These are phyloP conservation scores for Ceratobasidium sp. DNA, from an alignment of 1,284 basidiomycete species.

Conservation along the genomic window DNA sequence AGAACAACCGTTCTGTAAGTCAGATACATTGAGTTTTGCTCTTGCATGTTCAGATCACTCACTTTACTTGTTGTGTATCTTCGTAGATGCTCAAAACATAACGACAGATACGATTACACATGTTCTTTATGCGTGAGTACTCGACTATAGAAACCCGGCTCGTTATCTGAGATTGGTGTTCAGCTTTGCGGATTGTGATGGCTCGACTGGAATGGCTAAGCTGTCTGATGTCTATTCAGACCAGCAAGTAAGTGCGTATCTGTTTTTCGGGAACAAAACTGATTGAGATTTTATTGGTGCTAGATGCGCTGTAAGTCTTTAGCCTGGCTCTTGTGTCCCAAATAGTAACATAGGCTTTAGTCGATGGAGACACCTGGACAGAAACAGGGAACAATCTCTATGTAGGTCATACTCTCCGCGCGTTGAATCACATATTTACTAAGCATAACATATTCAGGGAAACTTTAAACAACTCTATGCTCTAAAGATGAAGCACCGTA, in stretches of 20 bases:
- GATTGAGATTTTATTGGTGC: neutral
- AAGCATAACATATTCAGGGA: slow-evolving; percentile 65
- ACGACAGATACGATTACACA: slow-evolving; percentile 43
- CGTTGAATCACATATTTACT: neutral
- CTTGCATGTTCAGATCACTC: neutral
- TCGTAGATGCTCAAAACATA: slow-evolving; percentile 28
- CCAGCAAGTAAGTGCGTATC: slow-evolving; percentile 56
- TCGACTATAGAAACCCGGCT: neutral
- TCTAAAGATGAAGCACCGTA: slow-evolving; percentile 80
- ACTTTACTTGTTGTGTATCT: neutral
- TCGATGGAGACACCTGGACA: slow-evolving; percentile 60
- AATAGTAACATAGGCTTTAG: neutral
- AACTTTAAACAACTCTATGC: slow-evolving; percentile 87
- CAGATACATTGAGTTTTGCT: neutral
- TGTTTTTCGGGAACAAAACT: neutral
- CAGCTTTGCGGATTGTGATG: slow-evolving; percentile 64
- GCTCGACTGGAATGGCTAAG: slow-evolving; percentile 61
- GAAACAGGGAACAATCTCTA: slow-evolving; percentile 64
- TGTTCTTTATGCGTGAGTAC: slow-evolving; percentile 36
- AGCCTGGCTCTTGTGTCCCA: neutral
- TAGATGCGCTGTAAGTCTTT: slow-evolving; percentile 51
- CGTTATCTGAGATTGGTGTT: neutral
- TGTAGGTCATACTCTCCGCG: slow-evolving; percentile 63
- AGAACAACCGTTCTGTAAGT: slow-evolving; percentile 40
- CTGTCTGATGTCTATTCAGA: slow-evolving; percentile 69